Conservation (phyloP, 2,329 filamentous ascomycete species). For the Penicillium sp. region DNA sequence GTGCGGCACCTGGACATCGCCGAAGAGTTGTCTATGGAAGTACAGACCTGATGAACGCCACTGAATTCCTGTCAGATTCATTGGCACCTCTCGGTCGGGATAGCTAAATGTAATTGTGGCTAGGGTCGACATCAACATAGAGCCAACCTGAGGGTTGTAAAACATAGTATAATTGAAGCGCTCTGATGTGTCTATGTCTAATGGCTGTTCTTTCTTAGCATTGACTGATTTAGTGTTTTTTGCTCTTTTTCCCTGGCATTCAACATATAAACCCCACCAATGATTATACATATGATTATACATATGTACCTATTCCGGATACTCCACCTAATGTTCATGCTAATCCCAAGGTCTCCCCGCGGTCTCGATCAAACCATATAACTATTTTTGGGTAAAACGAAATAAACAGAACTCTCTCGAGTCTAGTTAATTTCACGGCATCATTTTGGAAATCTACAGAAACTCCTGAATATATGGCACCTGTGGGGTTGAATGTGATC, state of each 20-base stretch:
- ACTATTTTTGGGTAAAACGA: not conserved
- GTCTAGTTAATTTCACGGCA: not conserved
- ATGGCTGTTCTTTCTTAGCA: not conserved
- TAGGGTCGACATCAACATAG: not conserved
- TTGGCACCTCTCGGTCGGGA: constrained; percentile 57
- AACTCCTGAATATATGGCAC: not conserved
- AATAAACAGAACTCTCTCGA: not conserved
- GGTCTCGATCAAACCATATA: not conserved
- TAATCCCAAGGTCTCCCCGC: not conserved
- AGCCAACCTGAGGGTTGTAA: constrained; percentile 11
- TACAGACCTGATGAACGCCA: constrained; percentile 68
- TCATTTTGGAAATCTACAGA: not conserved
- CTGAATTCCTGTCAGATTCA: constrained; percentile 59
- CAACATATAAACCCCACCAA: not conserved
- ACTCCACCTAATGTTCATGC: no score
- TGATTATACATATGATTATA: no score
- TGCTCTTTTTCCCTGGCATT: not conserved
- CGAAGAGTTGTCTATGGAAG: constrained; percentile 91
- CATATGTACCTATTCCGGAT: no score
- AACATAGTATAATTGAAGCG: constrained; percentile 23
- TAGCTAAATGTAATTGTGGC: constrained; percentile 33
- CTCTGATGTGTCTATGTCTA: not conserved
- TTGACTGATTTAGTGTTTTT: not conserved
- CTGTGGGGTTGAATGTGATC: not conserved
- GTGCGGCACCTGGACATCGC: constrained; percentile 52